Base-by-base conservation (phyloP, 495 filamentous ascomycete species). In the Podospora pseudoanserina region DNA sequence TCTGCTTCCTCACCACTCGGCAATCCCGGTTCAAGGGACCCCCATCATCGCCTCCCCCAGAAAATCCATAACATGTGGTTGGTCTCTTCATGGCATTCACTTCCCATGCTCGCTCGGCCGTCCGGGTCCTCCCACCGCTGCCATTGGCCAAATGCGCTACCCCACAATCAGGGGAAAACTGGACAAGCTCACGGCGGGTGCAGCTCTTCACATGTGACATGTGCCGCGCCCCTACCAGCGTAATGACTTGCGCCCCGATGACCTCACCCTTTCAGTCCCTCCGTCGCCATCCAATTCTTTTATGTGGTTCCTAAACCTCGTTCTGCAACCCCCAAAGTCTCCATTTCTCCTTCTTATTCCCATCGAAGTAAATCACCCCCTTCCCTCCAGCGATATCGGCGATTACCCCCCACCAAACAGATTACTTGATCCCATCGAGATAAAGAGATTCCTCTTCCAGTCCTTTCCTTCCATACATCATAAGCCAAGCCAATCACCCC, bases 121-220 rank as follows among this genome's bases (percentile, higher is more conserved):
- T 49, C 15, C 39, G 39, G 39, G 39, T 11, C 0, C 39, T 49
- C 1, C 13, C 7, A 16, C 39, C 13, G 39, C 39, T 49, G 15
- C 39, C 39, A 49, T 49, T 49, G 39, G 39, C 18, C 39, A 49
- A 32, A 0, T 5, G 0, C 0, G 54, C 54, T 58, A 2, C 55
- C 55, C 55, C n/a, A 19, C 9, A 58, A 58, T 26, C 9, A 15
- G 55, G 55, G 55, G 55, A 15, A 20, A 5, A 6, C 55, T 32
- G 30, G 23, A 57, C 55, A 26, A 56, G 19, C n/a, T 26, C 55
- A 58, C 7, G 26, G 15, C 55, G 23, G 4, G 18, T 23, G 66
- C 28, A 39, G 39, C 6, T 20, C 39, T 49, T 64, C 59, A 23
- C 70, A 66, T 68, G 66, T 71, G 70, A 66, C 59, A 68, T 59